Base-by-base conservation (phyloP, 306 rosid species). In the Hylodesmum podocarpum region DNA sequence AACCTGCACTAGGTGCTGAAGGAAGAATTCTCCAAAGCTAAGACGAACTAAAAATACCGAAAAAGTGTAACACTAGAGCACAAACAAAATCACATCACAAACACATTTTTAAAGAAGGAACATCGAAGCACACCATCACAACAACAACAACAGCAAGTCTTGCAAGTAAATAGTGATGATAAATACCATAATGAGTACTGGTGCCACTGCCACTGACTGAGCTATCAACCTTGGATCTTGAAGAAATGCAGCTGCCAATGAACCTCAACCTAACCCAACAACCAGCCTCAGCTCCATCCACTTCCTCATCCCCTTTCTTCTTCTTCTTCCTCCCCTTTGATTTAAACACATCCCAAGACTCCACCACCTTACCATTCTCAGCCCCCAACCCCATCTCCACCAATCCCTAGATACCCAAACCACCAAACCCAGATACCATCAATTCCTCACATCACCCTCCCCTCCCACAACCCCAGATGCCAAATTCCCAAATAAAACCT, bases 221-320 rank as follows among this genome's bases (percentile, higher is more conserved):
- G 34, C 3, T 29, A 29, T 29, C 34, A 4, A 29, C 34, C 34
- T 29, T 29, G 34, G 3, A 2, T 29, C 34, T 29, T 29, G 34
- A 29, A 29, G 34, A 4, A 29, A 29, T 29, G 34, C 34, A 29
- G 34, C 34, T 29, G 6, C 95, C 90, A 81, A 94, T 75, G 58
- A 90, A 82, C 84, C 93, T 91, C 47, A 91, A 68, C 78, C 90
- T 87, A 80, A 86, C 59, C 98, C 96, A 94, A 81, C 98, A 94
- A 44, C 98, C 93, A 86, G 86, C 75, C 50, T 66, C 89, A 55
- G 84, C 89, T 28, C 76, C 96, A 31, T 74, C 70, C 12, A 71
- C 85, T 13, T 70, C 86, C 27, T 74, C 84, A 50, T 61, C 80
- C 80, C 84, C 88, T 70, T 85, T 77, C 89, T 78, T 83, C 83